Evolutionary conservation across 345 rosid genomes (phyloP).

Genomic region (Dipteronia dyeriana): DNA sequence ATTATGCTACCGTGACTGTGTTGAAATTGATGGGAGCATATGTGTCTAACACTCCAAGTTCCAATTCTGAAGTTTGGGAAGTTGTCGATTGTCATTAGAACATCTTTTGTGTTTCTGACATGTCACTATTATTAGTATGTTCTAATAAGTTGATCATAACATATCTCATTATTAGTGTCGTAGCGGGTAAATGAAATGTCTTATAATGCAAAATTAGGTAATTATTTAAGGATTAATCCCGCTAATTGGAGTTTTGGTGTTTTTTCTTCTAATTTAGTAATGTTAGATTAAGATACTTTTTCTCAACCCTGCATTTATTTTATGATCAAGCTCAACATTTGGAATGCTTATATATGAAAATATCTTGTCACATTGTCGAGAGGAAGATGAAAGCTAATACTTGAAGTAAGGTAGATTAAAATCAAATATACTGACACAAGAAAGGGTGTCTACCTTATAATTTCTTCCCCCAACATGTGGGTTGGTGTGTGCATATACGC

Average conservation of each 20-base stretch:
- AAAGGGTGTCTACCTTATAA: not conserved
- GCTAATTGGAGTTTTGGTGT: not conserved
- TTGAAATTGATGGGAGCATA: not conserved
- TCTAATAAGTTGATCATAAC: not conserved
- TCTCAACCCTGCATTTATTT: slow-evolving; percentile 8
- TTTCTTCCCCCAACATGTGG: not conserved
- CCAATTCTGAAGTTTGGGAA: not conserved
- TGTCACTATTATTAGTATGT: not conserved
- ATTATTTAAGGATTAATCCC: not conserved
- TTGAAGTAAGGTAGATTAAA: not conserved
- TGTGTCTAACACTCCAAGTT: not conserved
- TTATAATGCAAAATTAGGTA: not conserved
- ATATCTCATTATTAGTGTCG: not conserved
- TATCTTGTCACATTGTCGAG: not conserved
- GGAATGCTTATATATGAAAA: not conserved
- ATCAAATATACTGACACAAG: not conserved
- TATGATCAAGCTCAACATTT: not conserved
- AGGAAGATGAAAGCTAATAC: not conserved
- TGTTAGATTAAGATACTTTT: not conserved
- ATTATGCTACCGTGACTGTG: not conserved
- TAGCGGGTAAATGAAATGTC: not conserved
- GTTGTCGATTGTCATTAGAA: not conserved
- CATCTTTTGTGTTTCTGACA: not conserved
- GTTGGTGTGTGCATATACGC: not conserved
- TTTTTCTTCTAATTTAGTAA: not conserved